These are phyloP conservation scores for Saccharomyces pastorianus DNA, from an alignment of 1,139 yeast species.

Conservation along the genomic window DNA sequence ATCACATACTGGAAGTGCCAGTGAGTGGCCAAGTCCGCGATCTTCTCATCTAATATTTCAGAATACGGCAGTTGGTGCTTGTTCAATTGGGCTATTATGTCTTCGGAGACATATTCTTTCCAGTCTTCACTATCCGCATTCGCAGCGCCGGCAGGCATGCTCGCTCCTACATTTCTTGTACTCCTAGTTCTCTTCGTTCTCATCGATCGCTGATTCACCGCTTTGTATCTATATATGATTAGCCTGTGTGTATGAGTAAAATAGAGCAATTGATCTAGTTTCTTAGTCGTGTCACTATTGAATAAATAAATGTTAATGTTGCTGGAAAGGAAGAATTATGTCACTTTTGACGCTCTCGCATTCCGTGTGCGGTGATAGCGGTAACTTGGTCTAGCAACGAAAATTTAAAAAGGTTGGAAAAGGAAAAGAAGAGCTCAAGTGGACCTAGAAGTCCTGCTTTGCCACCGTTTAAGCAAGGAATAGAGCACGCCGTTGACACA, in stretches of 20 bases:
- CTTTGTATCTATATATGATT: background rate
- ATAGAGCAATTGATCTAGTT: background rate
- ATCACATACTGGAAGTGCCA: slow-evolving; percentile 31
- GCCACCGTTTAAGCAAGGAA: background rate
- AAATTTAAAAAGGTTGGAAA: background rate
- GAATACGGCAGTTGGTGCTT: slow-evolving; percentile 13
- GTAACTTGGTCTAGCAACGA: background rate
- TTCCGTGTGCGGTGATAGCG: background rate
- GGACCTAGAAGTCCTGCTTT: background rate
- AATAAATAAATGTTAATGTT: background rate
- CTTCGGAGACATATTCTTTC: slow-evolving; percentile 22
- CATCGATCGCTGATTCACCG: background rate
- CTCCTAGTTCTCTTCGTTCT: background rate
- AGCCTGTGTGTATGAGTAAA: background rate
- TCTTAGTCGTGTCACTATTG: background rate
- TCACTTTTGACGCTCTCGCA: background rate
- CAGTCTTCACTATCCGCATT: slow-evolving; percentile 9
- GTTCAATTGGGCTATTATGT: slow-evolving; percentile 16
- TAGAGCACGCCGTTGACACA: background rate
- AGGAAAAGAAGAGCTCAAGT: background rate
- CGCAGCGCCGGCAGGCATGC: background rate
- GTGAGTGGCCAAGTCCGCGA: slow-evolving; percentile 11
- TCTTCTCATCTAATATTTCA: slow-evolving; percentile 6
- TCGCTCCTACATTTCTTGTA: background rate
- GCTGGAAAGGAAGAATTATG: background rate